Evolutionary conservation across 2,329 filamentous ascomycete species (phyloP).

Genomic region (Saccharata proteae): DNA sequence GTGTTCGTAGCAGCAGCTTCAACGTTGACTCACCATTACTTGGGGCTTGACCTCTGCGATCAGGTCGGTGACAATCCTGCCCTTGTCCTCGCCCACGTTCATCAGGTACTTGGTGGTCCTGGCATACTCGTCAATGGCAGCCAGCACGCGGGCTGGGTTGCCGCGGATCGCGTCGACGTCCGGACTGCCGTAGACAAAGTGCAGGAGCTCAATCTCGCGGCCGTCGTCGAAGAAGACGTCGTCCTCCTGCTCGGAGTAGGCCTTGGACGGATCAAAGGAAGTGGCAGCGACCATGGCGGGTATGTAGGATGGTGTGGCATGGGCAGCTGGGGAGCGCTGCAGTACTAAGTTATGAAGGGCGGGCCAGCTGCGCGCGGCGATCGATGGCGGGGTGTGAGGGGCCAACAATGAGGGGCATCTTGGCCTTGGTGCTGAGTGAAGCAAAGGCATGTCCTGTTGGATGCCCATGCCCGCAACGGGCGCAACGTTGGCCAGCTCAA

Average conservation of each 20-base stretch:
- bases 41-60: conserved; percentile 55
- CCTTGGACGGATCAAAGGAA: conserved; percentile 32
- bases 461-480: too few relatives aligned
- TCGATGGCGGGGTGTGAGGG: too few relatives aligned
- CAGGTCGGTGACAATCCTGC: conserved; percentile 54
- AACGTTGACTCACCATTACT: conserved; percentile 47
- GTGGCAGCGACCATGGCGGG: too few relatives aligned
- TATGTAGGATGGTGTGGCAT: too few relatives aligned
- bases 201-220: conserved; percentile 60
- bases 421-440: too few relatives aligned
- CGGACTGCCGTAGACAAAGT: conserved; percentile 52
- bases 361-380: too few relatives aligned
- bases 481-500: too few relatives aligned
- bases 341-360: too few relatives aligned
- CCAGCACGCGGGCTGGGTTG: conserved; percentile 51
- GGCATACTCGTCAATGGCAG: conserved; percentile 59
- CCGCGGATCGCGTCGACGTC: conserved; percentile 52
- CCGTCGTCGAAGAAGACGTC: conserved; percentile 53
- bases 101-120: conserved; percentile 59
- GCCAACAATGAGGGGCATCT: too few relatives aligned
- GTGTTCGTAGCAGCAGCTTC: too few relatives aligned
- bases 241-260: conserved; percentile 35
- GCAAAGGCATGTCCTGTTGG: too few relatives aligned
- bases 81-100: conserved; percentile 69
- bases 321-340: too few relatives aligned